Evolutionary conservation across 768 basidiomycete species (phyloP), one percentile per base, ranked within the genome.

Genomic region (Pleurotus pulmonarius): DNA sequence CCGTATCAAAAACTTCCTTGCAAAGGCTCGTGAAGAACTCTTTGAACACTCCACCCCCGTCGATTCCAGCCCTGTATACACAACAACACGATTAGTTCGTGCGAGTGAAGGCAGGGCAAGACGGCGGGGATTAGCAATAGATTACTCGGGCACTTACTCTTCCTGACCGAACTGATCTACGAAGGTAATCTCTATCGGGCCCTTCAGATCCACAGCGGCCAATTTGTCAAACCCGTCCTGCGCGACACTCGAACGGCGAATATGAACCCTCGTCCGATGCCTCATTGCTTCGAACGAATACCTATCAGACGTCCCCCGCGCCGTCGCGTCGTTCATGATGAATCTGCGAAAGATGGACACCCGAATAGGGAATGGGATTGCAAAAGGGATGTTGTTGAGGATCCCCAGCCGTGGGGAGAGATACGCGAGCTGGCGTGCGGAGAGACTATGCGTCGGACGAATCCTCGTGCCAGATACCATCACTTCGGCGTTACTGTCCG

Each of bases 11-110:
- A 0, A 91, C 96, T 67, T 98, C 96, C 65, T 90, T 94, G 56
- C 87, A 88, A 15, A 99, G 70, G 12, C 89, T 92, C 1, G 94
- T 99, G 64, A 98, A 83, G 63, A 98, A 97, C 69, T 98, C 97
- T 68, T 98, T 99, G 78, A 97, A 98, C 4, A 98, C 87, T 0
- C 97, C 97, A 2, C 97, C 95, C 1, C 96, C 95, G 60, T 98
- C 96, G 29, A 98, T 96, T 0, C 95, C 96, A 15, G 88, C 86
- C 68, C 90, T 91, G 58, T 25, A 55, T 65, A 67, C 29, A 51
- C 45, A 47, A 41, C 38, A 43, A 22, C 16, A 47, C 26, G 53
- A 8, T 2, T 9, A 29, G 29, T 3, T 9, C 29, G 8, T 7
- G 29, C 29, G 7, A 9, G 29, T 29, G 3, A 29, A 29, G 29